Base-by-base conservation (phyloP, 805 yeast genomes). In the Nakazawaea peltata region DNA sequence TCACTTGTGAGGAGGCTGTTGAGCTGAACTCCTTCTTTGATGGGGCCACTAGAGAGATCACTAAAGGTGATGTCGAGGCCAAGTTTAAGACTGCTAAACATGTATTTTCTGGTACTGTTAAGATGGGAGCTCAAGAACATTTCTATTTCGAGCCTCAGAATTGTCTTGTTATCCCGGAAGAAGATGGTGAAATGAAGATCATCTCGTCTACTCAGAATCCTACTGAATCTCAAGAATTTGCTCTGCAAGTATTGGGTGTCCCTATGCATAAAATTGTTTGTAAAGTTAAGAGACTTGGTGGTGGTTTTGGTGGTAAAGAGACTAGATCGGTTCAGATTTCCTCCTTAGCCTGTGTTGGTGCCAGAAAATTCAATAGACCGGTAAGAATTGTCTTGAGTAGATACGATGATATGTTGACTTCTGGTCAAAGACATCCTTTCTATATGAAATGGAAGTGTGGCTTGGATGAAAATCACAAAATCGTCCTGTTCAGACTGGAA, bases 271-370 rank as follows among this genome's bases (percentile, higher is more conserved):
- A 60, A 28, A 53, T 67, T 37, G 69, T 66, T 9, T 54, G 53
- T 17, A 50, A 61, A 13, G 66, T 57, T 13, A 67, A 67, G 43
- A 50, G 71, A 33, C 46, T 67, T 4, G 73, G 73, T 18, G 73
- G 73, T 32, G 73, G 73, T 2, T 67, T 67, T 43, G 73, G 73
- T 17, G 73, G 73, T 32, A 67, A 67, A 40, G 73, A 67, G 42
- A 57, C 67, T 3, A 49, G 71, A 32, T 50, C 67, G 4, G 51
- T 64, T 17, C 67, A 53, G 35, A 41, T 56, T 14, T 56, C 69
- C 2, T 51, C 64, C 2, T 34, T 66, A 23, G 63, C 66, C 1
- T 57, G 65, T 6, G 50, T 65, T 8, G 68, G 63, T 12, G 71
- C 73, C 2, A 52, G 52, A 36, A 67, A 67, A 40, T 61, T 56